phyloP scores from a whole-genome alignment of 257 asterid genomes.

The Eucommia ulmoides region DNA sequence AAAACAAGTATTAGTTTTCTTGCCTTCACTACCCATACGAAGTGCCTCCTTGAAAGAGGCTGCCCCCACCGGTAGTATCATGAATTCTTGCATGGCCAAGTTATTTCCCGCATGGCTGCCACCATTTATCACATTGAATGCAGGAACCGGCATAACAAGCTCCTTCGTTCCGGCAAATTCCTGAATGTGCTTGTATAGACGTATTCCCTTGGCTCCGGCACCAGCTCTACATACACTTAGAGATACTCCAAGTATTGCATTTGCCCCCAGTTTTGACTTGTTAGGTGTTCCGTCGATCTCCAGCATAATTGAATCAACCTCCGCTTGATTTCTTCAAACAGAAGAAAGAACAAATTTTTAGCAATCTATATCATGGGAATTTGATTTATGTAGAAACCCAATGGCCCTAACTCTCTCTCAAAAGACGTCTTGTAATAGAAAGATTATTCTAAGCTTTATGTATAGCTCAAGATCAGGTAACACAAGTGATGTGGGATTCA shows the following conservation, averaged over 20 bases:
- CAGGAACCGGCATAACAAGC: slow-evolving; percentile 98
- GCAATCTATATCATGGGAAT: too few relatives aligned
- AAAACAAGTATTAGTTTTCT: slow-evolving; percentile 8
- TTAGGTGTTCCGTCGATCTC: slow-evolving; percentile 93
- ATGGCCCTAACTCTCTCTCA: too few relatives aligned
- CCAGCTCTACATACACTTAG: slow-evolving; percentile 96
- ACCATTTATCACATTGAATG: slow-evolving; percentile 92
- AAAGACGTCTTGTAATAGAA: too few relatives aligned
- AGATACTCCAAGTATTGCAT: slow-evolving; percentile 94
- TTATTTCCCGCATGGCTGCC: slow-evolving; percentile 99
- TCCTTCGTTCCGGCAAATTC: slow-evolving; percentile 76
- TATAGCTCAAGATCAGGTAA: too few relatives aligned
- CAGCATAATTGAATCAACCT: slow-evolving; percentile 75
- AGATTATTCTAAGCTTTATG: too few relatives aligned
- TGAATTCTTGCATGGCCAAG: slow-evolving; percentile 96
- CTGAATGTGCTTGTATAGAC: slow-evolving; percentile 81
- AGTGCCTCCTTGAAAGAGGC: slow-evolving; percentile 77
- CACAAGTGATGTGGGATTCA: too few relatives aligned
- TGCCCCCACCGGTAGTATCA: slow-evolving; percentile 97
- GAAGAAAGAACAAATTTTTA: too few relatives aligned
- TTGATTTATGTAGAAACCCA: too few relatives aligned
- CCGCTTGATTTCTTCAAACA: slow-evolving; percentile 56
- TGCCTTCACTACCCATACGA: slow-evolving; percentile 95
- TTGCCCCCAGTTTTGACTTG: slow-evolving; percentile 89
- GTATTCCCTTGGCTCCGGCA: slow-evolving; percentile 86